These are phyloP conservation scores for Melastoma candidum DNA, from an alignment of 441 rosid species.

Conservation along the genomic window DNA sequence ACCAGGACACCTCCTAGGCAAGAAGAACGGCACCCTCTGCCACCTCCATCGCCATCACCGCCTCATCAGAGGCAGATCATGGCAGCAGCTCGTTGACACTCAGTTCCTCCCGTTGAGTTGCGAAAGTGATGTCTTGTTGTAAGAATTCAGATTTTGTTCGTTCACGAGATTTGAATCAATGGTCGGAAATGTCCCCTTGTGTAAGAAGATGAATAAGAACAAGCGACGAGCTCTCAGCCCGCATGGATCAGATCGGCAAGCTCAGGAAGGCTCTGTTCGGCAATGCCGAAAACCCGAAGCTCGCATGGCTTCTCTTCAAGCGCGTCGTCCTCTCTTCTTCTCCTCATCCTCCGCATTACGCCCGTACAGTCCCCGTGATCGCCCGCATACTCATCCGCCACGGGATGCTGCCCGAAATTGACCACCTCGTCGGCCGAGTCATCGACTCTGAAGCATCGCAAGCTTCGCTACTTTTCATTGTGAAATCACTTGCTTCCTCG, in stretches of 20 bases:
- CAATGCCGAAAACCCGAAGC: constrained; percentile 51
- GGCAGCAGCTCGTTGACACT: no score
- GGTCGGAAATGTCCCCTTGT: no score
- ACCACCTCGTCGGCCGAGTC: constrained; percentile 50
- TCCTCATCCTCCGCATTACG: constrained; percentile 23
- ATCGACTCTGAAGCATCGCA: constrained; percentile 20
- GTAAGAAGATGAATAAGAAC: no score
- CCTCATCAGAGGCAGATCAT: no score
- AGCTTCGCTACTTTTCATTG: constrained; percentile 34
- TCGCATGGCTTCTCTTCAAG: constrained; percentile 83
- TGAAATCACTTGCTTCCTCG: constrained; percentile 40
- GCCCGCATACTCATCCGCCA: constrained; percentile 55
- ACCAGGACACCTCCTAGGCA: no score
- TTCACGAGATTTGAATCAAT: no score
- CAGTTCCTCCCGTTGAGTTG: no score
- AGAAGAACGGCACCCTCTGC: no score
- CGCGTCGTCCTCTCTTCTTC: constrained; percentile 41
- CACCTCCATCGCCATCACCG: no score
- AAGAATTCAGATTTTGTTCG: no score
- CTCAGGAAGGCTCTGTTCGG: constrained; percentile 52
- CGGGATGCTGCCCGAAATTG: constrained; percentile 52
- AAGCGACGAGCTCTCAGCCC: no score
- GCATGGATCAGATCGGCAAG: constrained; percentile 45
- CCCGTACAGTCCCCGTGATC: constrained; percentile 41
- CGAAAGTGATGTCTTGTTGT: no score